A percentile compares a stretch with the other conserved stretches of the same genome.
Evolutionary conservation across 441 rosid species (phyloP).

Genomic region (Euphorbia celastroides): DNA sequence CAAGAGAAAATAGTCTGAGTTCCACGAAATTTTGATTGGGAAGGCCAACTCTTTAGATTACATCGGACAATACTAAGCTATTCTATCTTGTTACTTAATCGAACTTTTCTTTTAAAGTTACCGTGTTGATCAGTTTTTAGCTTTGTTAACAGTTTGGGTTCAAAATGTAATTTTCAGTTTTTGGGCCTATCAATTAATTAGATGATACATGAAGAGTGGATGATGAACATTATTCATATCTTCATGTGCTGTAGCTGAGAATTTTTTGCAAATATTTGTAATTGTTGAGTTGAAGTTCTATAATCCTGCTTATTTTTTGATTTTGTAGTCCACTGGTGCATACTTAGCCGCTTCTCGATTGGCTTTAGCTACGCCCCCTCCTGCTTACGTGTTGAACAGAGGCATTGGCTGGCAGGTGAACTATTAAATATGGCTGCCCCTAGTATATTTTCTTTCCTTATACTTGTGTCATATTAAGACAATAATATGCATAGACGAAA

Average conservation of each 20-base stretch:
- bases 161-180: too few relatives aligned
- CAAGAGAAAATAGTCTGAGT: too few relatives aligned
- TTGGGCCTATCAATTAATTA: too few relatives aligned
- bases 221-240: not conserved
- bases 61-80: too few relatives aligned
- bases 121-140: too few relatives aligned
- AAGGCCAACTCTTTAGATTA: too few relatives aligned
- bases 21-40: too few relatives aligned
- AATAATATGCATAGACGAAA: not conserved
- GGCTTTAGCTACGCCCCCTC: slow-evolving; percentile 98
- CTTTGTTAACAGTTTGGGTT: too few relatives aligned
- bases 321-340: slow-evolving; percentile 86
- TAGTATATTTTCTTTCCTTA: not conserved
- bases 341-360: slow-evolving; percentile 92
- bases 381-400: slow-evolving; percentile 92
- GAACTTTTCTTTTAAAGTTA: too few relatives aligned
- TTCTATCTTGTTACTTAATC: too few relatives aligned
- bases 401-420: slow-evolving; percentile 96
- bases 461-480: not conserved
- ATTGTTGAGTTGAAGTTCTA: not conserved
- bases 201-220: too few relatives aligned
- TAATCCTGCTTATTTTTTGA: not conserved
- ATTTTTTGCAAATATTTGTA: not conserved
- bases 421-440: slow-evolving; percentile 5
- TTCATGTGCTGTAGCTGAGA: not conserved